Conservation (phyloP, 169 alveolate species). For the Ichthyophthirius multifiliis region DNA sequence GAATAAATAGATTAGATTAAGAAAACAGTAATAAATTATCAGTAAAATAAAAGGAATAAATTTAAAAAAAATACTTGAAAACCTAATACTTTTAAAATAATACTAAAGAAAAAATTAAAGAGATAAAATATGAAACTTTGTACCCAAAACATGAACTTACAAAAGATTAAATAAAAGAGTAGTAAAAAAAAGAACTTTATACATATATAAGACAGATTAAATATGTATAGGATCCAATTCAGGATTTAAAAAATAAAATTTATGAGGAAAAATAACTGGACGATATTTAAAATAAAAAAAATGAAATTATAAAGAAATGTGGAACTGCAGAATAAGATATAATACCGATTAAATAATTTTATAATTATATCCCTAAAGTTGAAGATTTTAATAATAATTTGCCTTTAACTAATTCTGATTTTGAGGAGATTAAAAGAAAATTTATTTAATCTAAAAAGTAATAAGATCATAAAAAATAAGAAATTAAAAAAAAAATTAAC, state of each 20-base stretch:
- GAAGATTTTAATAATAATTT: no score
- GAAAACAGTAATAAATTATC: background rate
- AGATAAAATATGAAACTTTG: background rate
- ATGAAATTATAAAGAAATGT: background rate
- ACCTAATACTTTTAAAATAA: background rate
- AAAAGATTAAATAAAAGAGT: background rate
- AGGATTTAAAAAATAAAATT: background rate
- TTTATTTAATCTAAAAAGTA: no score
- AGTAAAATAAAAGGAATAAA: background rate
- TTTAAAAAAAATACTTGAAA: conserved; percentile 1
- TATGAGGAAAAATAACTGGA: background rate
- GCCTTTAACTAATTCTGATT: no score
- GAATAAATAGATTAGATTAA: background rate
- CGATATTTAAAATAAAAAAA: background rate
- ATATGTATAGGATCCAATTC: background rate
- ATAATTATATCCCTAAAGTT: background rate
- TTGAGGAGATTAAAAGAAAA: no score
- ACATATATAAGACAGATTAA: background rate
- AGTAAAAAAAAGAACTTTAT: background rate
- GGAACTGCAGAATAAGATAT: background rate
- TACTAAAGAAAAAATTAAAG: background rate
- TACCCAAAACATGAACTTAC: background rate
- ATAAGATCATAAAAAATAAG: no score
- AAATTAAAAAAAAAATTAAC: no score
- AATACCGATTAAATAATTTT: background rate